Percentiles rank a stretch among this genome's conserved stretches.
Conservation (phyloP, 495 filamentous ascomycete genomes). For the Daldinia loculata region DNA sequence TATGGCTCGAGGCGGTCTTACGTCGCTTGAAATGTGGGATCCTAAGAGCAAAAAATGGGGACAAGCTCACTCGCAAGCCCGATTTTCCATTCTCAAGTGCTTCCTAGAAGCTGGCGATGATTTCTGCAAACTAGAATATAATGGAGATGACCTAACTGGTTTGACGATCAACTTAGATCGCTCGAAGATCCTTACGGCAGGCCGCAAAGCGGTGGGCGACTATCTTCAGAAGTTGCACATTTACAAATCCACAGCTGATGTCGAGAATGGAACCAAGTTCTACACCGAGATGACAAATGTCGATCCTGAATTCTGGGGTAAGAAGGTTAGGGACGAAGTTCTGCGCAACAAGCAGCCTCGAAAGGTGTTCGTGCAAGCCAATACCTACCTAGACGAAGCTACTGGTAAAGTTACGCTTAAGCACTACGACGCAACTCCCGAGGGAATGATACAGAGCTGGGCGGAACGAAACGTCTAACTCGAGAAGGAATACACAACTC, state of each 20-base stretch:
- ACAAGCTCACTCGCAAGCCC: slow-evolving; percentile 92
- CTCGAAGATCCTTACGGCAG: slow-evolving; percentile 75
- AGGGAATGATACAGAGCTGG: slow-evolving; percentile 92
- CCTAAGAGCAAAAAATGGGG: slow-evolving; percentile 90
- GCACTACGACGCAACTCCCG: slow-evolving; percentile 87
- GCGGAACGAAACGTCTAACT: slow-evolving; percentile 63
- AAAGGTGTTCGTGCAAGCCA: slow-evolving; percentile 96
- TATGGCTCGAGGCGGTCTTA: slow-evolving; percentile 90
- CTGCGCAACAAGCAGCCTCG: slow-evolving; percentile 87
- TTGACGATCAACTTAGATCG: slow-evolving; percentile 82
- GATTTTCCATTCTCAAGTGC: slow-evolving; percentile 88
- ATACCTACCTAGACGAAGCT: slow-evolving; percentile 72
- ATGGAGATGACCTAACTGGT: slow-evolving; percentile 78
- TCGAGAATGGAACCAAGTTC: slow-evolving; percentile 74
- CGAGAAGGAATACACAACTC: not conserved
- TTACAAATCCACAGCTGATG: slow-evolving; percentile 90
- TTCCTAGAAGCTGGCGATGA: slow-evolving; percentile 86
- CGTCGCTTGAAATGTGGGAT: slow-evolving; percentile 88
- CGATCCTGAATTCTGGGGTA: slow-evolving; percentile 78
- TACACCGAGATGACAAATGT: slow-evolving; percentile 87
- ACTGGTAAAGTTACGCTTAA: slow-evolving; percentile 79
- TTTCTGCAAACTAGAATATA: slow-evolving; percentile 82
- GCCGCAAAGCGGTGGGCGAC: slow-evolving; percentile 78
- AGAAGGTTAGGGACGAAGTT: slow-evolving; percentile 78
- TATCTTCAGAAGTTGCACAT: slow-evolving; percentile 92